Conservation (phyloP, 352 stramenopile genomes). For the Porosira glacialis region DNA sequence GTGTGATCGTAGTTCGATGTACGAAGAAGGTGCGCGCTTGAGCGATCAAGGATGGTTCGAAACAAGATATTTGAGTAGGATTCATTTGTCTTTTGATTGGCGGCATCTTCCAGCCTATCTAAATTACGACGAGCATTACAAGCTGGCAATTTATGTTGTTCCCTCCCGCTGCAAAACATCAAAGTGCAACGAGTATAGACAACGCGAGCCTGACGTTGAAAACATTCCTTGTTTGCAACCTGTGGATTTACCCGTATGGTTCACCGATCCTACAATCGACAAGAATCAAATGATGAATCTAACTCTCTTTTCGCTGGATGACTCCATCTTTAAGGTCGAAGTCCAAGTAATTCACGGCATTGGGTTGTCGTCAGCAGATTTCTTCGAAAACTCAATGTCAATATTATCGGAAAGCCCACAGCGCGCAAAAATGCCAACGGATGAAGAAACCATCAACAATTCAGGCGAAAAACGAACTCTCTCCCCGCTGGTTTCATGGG, state of each 20-base stretch:
- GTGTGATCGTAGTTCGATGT: slow-evolving; percentile 44
- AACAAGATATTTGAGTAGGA: slow-evolving; percentile 87
- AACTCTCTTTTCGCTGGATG: slow-evolving; percentile 90
- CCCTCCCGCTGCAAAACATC: slow-evolving; percentile 89
- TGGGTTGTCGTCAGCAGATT: slow-evolving; percentile 82
- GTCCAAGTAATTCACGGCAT: slow-evolving; percentile 93
- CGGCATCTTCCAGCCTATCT: slow-evolving; percentile 86
- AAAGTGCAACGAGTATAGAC: slow-evolving; percentile 72
- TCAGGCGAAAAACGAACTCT: slow-evolving; percentile 17
- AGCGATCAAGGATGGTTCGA: slow-evolving; percentile 89
- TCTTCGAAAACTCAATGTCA: slow-evolving; percentile 89
- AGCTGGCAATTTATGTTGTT: slow-evolving; percentile 90
- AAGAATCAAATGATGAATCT: slow-evolving; percentile 93
- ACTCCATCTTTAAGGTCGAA: slow-evolving; percentile 92
- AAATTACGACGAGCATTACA: slow-evolving; percentile 93
- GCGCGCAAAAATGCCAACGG: slow-evolving; percentile 71
- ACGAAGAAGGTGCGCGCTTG: slow-evolving; percentile 83
- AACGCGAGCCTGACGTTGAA: slow-evolving; percentile 70
- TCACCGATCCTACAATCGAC: slow-evolving; percentile 84
- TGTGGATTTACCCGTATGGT: slow-evolving; percentile 87
- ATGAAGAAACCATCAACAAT: too few relatives aligned
- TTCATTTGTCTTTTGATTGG: slow-evolving; percentile 92
- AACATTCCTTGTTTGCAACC: slow-evolving; percentile 88
- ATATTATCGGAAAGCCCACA: slow-evolving; percentile 82
- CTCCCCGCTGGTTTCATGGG: slow-evolving; percentile 53